Evolutionary conservation across 768 basidiomycete species (phyloP).

Genomic region (Gautieria morchelliformis): DNA sequence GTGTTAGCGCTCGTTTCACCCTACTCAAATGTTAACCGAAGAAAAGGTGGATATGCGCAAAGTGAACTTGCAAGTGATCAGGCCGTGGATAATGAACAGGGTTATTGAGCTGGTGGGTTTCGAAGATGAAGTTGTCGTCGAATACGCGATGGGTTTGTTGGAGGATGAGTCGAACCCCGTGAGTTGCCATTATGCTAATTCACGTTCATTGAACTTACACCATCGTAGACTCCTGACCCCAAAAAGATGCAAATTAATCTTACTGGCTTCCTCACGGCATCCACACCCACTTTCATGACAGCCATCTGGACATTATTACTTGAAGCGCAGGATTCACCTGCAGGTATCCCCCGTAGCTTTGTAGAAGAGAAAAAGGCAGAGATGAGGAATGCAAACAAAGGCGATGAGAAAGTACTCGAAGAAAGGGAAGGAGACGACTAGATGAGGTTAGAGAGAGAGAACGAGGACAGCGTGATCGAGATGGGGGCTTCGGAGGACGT

Average conservation of each 20-base stretch:
- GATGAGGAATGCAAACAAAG: conserved; percentile 60
- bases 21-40: not conserved
- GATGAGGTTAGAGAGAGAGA: conserved; percentile 64
- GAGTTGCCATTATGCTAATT: conserved; percentile 15
- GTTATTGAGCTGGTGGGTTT: conserved; percentile 84
- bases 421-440: conserved; percentile 65
- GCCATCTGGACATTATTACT: conserved; percentile 86
- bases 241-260: conserved; percentile 93
- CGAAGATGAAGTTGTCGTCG: conserved; percentile 95
- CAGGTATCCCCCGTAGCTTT: conserved; percentile 84
- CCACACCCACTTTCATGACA: conserved; percentile 80
- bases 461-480: conserved; percentile 34
- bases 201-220: not conserved
- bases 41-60: conserved; percentile 86
- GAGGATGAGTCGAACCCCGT: conserved; percentile 85
- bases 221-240: conserved; percentile 71
- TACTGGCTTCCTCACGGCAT: conserved; percentile 83
- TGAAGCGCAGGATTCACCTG: conserved; percentile 82
- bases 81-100: conserved; percentile 93
- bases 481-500: conserved; percentile 39
- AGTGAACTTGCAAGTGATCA: conserved; percentile 85
- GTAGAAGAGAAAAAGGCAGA: conserved; percentile 91
- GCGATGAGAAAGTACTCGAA: conserved; percentile 54
- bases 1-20: not conserved
- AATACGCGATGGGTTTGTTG: conserved; percentile 90